phyloP scores from a whole-genome alignment of 148 eudicot genomes.

The Euryodendron excelsum region DNA sequence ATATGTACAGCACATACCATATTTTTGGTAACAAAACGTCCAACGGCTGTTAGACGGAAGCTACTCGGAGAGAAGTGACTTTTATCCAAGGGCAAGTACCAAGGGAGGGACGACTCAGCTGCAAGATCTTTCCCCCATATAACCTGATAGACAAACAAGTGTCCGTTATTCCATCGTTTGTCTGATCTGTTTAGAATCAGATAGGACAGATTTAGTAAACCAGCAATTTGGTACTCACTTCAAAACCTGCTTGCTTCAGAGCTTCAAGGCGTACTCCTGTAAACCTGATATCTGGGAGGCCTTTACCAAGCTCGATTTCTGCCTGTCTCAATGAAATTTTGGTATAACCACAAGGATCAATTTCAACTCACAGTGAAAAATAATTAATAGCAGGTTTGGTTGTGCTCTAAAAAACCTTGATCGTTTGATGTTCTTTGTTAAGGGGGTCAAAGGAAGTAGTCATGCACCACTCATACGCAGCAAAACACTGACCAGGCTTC shows the following conservation, averaged over 20 bases:
- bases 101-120: conserved; percentile 72
- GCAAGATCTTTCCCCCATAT: conserved; percentile 88
- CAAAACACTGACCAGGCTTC: conserved; percentile 94
- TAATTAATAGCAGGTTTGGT: not conserved
- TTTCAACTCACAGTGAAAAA: not conserved
- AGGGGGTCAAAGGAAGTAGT: conserved; percentile 73
- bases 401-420: conserved; percentile 54
- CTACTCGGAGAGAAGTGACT: conserved; percentile 67
- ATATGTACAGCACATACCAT: conserved; percentile 46
- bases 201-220: not conserved
- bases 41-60: conserved; percentile 80
- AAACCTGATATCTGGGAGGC: conserved; percentile 84
- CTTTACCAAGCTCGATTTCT: conserved; percentile 88
- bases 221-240: conserved; percentile 43
- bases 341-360: not conserved
- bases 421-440: conserved; percentile 74
- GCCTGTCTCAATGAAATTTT: conserved; percentile 43
- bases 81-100: conserved; percentile 87
- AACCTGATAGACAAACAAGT: conserved; percentile 40
- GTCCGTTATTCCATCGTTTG: not conserved
- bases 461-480: conserved; percentile 98
- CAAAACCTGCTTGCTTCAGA: conserved; percentile 88
- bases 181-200: not conserved
- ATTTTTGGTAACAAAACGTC: conserved; percentile 73
- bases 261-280: conserved; percentile 83